Conservation (phyloP, 257 asterid species). For the Forsythia suspensa region DNA sequence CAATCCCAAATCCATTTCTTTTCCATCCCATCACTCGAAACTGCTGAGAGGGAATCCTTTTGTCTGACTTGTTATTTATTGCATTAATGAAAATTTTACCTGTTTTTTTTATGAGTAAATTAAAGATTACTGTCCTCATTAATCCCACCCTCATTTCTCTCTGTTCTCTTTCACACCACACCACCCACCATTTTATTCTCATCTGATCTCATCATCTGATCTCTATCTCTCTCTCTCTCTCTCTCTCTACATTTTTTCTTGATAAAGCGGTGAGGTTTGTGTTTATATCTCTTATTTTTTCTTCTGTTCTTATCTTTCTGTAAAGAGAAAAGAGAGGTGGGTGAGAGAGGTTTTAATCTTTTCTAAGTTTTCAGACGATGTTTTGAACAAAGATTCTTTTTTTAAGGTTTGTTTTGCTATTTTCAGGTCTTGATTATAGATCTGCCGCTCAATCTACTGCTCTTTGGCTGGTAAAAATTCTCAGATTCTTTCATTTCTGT, state of each 20-base stretch:
- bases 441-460: constrained; percentile 56
- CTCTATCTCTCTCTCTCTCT: no score
- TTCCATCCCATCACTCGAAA: constrained; percentile 22
- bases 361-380: constrained; percentile 17
- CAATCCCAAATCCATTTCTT: constrained; percentile 10
- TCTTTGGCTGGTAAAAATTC: constrained; percentile 47
- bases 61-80: constrained; percentile 28
- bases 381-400: constrained; percentile 16
- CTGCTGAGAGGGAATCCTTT: constrained; percentile 19
- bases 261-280: constrained; percentile 42
- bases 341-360: constrained; percentile 20
- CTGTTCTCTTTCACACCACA: constrained; percentile 29
- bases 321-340: constrained; percentile 27
- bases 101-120: constrained; percentile 28
- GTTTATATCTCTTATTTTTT: constrained; percentile 20
- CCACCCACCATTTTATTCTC: constrained; percentile 46
- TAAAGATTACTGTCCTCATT: constrained; percentile 45
- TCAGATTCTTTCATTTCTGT: constrained; percentile 19
- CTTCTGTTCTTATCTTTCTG: constrained; percentile 2
- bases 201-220: constrained; percentile 25
- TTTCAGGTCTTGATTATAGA: constrained; percentile 67
- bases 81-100: constrained; percentile 14
- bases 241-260: constrained; percentile 15
- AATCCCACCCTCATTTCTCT: constrained; percentile 43
- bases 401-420: constrained; percentile 32